Conservation (phyloP, 306 rosid genomes). For the Datisca glomerata region DNA sequence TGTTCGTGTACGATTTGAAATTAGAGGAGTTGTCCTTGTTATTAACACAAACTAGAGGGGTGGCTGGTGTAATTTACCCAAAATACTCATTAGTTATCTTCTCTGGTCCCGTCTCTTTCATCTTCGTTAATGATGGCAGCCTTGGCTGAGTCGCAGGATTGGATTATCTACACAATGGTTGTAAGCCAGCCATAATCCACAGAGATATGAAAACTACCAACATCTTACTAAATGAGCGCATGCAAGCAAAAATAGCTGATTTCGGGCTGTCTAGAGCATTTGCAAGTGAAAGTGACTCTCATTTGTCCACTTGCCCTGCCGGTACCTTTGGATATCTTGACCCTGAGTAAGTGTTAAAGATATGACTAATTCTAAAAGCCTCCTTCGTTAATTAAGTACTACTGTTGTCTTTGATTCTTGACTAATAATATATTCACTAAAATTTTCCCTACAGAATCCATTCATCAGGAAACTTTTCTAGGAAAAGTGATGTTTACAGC, state of each 20-base stretch:
- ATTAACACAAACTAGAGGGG: too few relatives aligned
- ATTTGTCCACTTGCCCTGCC: constrained; percentile 12
- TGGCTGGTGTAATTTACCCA: neutral
- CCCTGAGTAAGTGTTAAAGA: constrained; percentile 17
- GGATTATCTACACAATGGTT: constrained; percentile 18
- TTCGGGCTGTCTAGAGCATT: constrained; percentile 18
- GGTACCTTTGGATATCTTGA: constrained; percentile 22
- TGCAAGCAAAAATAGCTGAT: constrained; percentile 26
- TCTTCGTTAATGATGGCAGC: neutral
- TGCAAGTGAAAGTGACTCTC: constrained; percentile 11
- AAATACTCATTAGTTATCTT: neutral
- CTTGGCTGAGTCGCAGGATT: constrained; percentile 9
- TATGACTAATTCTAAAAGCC: neutral
- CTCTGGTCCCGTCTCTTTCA: neutral
- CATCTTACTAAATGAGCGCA: constrained; percentile 16
- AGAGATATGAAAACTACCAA: constrained; percentile 19
- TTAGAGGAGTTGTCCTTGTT: too few relatives aligned
- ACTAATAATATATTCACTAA: neutral
- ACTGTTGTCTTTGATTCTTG: too few relatives aligned
- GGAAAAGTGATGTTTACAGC: constrained; percentile 18
- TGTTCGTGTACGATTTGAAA: too few relatives aligned
- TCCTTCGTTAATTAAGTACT: neutral
- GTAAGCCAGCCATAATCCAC: constrained; percentile 16
- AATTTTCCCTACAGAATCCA: neutral
- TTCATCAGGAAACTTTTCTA: constrained; percentile 6